These are phyloP conservation scores for Ophiostoma pallidulum DNA, from an alignment of 2,329 filamentous ascomycete genomes.

Conservation along the genomic window DNA sequence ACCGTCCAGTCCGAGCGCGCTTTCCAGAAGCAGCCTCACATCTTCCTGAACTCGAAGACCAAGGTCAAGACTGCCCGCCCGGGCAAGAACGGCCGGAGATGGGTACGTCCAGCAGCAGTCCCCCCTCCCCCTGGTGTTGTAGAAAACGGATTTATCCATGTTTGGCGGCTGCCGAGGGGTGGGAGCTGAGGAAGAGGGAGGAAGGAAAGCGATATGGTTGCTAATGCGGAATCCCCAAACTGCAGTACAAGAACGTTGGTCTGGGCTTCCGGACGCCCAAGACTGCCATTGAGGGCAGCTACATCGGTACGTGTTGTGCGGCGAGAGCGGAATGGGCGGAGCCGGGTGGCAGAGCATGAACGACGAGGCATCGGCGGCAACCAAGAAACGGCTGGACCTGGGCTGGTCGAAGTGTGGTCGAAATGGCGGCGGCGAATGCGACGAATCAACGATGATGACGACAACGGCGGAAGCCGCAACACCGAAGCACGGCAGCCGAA, in stretches of 20 bases:
- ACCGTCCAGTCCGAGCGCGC: constrained; percentile 99
- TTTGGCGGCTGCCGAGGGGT: too few relatives aligned
- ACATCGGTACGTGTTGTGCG: constrained; percentile 94
- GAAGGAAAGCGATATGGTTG: too few relatives aligned
- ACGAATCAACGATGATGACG: too few relatives aligned
- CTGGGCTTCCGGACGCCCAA: constrained; percentile 98
- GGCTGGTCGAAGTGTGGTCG: too few relatives aligned
- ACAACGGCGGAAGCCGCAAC: too few relatives aligned
- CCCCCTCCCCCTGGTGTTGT: too few relatives aligned
- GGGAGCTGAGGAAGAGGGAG: too few relatives aligned
- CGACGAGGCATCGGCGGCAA: not conserved
- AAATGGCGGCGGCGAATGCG: too few relatives aligned
- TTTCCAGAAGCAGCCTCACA: constrained; percentile 99
- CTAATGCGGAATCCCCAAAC: not conserved
- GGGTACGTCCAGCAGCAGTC: constrained; percentile 22
- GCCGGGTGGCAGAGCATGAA: not conserved
- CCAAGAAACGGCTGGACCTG: not conserved
- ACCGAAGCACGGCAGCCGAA: too few relatives aligned
- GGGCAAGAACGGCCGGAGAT: constrained; percentile 87
- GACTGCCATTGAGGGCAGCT: constrained; percentile 95
- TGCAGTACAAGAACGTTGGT: constrained; percentile 93
- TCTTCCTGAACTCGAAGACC: constrained; percentile 97
- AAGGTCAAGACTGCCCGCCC: constrained; percentile 75
- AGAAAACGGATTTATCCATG: too few relatives aligned
- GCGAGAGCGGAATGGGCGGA: constrained; percentile 13